Conservation (phyloP, 164 flowering plant species). For the Protea cynaroides region DNA sequence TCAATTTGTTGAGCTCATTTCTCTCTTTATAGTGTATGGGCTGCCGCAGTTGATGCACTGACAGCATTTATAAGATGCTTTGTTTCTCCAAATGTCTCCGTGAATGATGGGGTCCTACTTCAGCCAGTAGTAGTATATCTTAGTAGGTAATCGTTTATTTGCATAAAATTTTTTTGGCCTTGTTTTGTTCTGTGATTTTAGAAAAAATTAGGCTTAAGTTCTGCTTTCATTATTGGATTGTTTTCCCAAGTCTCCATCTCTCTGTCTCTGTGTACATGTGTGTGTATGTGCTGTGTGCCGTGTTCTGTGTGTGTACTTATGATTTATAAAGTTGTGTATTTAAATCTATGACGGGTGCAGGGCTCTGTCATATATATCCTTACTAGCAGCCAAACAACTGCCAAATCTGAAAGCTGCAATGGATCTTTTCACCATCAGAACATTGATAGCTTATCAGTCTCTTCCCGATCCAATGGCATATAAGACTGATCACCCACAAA, state of each 20-base stretch:
- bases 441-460: conserved; percentile 71
- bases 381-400: conserved; percentile 40
- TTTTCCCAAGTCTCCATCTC: background rate
- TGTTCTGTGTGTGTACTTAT: background rate
- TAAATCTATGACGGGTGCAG: conserved; percentile 34
- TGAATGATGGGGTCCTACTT: conserved; percentile 53
- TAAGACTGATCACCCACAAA: conserved; percentile 63
- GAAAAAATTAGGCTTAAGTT: background rate
- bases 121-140: conserved; percentile 87
- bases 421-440: conserved; percentile 58
- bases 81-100: conserved; percentile 35
- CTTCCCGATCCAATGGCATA: conserved; percentile 82
- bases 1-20: background rate
- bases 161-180: too few relatives aligned
- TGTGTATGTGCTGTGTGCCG: too few relatives aligned
- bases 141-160: conserved; percentile 34
- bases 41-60: conserved; percentile 87
- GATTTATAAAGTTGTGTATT: background rate
- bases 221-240: background rate
- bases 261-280: too few relatives aligned
- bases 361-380: conserved; percentile 67
- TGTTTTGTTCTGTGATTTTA: background rate
- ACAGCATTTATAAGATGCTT: conserved; percentile 81
- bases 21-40: conserved; percentile 63
- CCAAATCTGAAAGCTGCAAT: conserved; percentile 43